Conservation (phyloP, 2,329 filamentous ascomycete species). For the Claviceps maximensis region DNA sequence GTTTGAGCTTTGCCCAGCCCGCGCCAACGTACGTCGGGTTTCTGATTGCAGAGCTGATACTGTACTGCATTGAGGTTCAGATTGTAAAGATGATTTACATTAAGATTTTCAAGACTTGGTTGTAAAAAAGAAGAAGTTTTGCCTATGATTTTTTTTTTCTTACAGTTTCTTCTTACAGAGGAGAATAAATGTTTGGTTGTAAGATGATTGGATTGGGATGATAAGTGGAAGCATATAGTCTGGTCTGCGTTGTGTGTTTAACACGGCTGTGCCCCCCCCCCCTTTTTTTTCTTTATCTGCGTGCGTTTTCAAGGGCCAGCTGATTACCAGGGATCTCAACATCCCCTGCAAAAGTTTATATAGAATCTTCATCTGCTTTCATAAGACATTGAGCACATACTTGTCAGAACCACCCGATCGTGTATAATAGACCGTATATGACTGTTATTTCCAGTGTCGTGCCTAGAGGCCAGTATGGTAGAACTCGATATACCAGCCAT, state of each 20-base stretch:
- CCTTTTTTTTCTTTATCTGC: too few relatives aligned
- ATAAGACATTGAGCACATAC: too few relatives aligned
- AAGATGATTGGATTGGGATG: too few relatives aligned
- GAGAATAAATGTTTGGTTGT: too few relatives aligned
- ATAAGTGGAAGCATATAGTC: too few relatives aligned
- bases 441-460: too few relatives aligned
- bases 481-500: too few relatives aligned
- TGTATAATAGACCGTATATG: too few relatives aligned
- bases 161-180: background rate
- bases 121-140: slow-evolving; percentile 5
- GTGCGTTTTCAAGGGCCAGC: background rate
- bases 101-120: slow-evolving; percentile 14
- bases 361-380: background rate
- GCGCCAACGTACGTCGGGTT: slow-evolving; percentile 12
- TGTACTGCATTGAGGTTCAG: slow-evolving; percentile 15
- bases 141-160: background rate
- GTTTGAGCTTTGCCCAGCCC: slow-evolving; percentile 11
- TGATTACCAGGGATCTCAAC: background rate
- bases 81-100: slow-evolving; percentile 16
- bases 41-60: slow-evolving; percentile 12
- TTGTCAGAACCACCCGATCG: too few relatives aligned
- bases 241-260: background rate
- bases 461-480: too few relatives aligned
- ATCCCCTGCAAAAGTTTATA: background rate
- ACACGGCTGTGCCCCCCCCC: background rate